Evolutionary conservation across 1,284 basidiomycete genomes (phyloP).

Genomic region (Omphalotus olearius): DNA sequence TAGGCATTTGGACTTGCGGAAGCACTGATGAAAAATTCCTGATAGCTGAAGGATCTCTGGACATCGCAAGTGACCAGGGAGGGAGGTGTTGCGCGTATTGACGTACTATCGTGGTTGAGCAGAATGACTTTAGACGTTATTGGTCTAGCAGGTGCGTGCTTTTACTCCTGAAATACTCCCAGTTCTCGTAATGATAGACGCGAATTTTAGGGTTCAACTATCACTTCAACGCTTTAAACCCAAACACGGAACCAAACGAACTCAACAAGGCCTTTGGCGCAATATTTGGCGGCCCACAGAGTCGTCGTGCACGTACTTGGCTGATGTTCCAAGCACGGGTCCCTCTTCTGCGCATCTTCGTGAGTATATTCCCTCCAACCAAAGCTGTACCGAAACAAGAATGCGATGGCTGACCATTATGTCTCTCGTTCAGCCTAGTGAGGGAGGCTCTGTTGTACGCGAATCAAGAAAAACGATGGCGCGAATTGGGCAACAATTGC

Average conservation of each 20-base stretch:
- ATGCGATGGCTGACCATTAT: constrained; percentile 24
- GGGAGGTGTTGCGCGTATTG: constrained; percentile 29
- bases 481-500: constrained; percentile 40
- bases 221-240: constrained; percentile 49
- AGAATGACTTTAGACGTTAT: constrained; percentile 66
- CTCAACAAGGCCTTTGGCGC: constrained; percentile 43
- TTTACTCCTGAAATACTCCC: background rate
- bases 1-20: constrained; percentile 44
- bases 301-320: constrained; percentile 21
- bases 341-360: constrained; percentile 39
- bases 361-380: constrained; percentile 20
- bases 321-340: constrained; percentile 33
- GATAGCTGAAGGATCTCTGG: constrained; percentile 47
- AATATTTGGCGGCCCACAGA: constrained; percentile 37
- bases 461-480: constrained; percentile 15
- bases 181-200: constrained; percentile 18
- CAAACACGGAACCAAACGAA: constrained; percentile 34
- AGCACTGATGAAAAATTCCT: constrained; percentile 23
- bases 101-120: constrained; percentile 52
- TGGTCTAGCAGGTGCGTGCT: constrained; percentile 53
- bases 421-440: constrained; percentile 2
- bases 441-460: background rate
- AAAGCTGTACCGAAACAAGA: constrained; percentile 18
- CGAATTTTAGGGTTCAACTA: constrained; percentile 55
- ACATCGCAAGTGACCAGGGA: constrained; percentile 24